Conservation (phyloP, 345 rosid genomes). For the Populus nigra region DNA sequence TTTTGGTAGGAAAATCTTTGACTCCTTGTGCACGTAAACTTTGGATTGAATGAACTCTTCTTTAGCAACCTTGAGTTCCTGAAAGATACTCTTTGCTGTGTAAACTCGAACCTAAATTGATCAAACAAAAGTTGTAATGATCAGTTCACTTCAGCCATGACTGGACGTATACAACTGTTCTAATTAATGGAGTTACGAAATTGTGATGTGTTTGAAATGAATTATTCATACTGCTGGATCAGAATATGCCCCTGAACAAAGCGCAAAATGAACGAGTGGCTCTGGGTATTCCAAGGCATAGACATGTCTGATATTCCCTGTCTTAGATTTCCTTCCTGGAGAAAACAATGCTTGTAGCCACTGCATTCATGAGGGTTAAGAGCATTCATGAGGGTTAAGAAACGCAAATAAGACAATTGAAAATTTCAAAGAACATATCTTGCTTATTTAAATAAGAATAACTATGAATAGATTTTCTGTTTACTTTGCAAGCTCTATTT, state of each 20-base stretch:
- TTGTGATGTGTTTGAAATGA: not conserved
- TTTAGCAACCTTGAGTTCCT: constrained; percentile 57
- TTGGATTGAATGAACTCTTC: constrained; percentile 58
- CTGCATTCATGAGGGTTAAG: constrained; percentile 39
- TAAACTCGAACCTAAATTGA: constrained; percentile 59
- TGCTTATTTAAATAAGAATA: not conserved
- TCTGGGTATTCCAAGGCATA: constrained; percentile 80
- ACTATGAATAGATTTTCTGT: not conserved
- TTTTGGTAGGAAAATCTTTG: constrained; percentile 65
- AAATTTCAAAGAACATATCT: not conserved
- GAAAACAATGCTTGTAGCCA: constrained; percentile 74
- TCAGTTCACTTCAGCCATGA: not conserved
- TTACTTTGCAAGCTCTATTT: not conserved
- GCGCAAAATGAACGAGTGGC: constrained; percentile 80
- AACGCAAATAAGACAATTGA: not conserved
- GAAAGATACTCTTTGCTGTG: constrained; percentile 54
- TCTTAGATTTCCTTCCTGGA: constrained; percentile 62
- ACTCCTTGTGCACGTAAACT: constrained; percentile 55
- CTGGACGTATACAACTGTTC: not conserved
- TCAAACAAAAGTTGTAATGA: not conserved
- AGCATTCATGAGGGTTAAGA: constrained; percentile 25
- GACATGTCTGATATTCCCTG: constrained; percentile 45
- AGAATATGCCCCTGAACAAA: constrained; percentile 67
- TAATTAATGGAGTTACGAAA: not conserved
- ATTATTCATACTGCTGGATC: constrained; percentile 59